Evolutionary conservation across 169 alveolate genomes (phyloP).

Genomic region (Ichthyophthirius multifiliis): DNA sequence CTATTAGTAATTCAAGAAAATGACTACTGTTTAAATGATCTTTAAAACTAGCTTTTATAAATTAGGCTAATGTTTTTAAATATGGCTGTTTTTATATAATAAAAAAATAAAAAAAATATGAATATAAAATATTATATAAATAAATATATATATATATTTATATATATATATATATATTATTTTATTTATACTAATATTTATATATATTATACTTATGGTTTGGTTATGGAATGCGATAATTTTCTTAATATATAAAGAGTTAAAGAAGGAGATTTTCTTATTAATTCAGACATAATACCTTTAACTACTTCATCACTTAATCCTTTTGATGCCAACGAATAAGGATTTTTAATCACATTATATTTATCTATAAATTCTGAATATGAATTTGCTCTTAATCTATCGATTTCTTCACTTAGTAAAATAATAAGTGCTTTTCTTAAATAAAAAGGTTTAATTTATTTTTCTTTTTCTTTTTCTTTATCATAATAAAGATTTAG

Average conservation of each 20-base stretch:
- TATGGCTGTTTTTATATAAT: not conserved
- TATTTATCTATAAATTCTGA: not conserved
- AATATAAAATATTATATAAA: too few species aligned
- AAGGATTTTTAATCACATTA: not conserved
- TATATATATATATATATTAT: too few species aligned
- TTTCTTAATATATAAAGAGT: not conserved
- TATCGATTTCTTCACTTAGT: conserved; percentile 34
- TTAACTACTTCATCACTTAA: not conserved
- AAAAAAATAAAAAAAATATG: too few species aligned
- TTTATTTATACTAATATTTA: too few species aligned
- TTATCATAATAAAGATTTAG: conserved; percentile 3
- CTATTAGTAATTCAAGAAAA: conserved; percentile 26
- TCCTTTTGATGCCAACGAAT: not conserved
- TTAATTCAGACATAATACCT: not conserved
- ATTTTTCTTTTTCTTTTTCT: conserved; percentile 9
- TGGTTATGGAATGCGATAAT: not conserved
- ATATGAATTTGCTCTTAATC: conserved; percentile 7
- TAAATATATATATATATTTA: too few species aligned
- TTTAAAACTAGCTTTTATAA: not conserved
- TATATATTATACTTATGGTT: not conserved
- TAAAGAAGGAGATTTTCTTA: not conserved
- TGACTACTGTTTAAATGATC: conserved; percentile 36
- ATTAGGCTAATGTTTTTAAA: not conserved
- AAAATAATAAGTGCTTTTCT: conserved; percentile 16
- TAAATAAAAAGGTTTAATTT: conserved; percentile 23